phyloP scores from a whole-genome alignment of 306 rosid genomes.

The Lathyrus aphaca region DNA sequence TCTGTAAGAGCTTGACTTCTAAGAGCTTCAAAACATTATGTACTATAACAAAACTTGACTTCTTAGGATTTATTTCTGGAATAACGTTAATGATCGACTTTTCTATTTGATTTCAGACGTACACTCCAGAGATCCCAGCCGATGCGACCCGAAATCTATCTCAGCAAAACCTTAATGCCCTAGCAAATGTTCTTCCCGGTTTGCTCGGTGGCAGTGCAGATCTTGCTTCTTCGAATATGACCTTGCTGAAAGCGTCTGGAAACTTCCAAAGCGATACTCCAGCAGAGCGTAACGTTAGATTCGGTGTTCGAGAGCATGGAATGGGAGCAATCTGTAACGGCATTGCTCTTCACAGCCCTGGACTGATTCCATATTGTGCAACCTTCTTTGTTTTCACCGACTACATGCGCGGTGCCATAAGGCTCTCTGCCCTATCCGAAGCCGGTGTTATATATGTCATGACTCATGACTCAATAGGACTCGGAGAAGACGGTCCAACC shows the following conservation, averaged over 20 bases:
- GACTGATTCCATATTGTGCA: conserved; percentile 89
- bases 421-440: conserved; percentile 79
- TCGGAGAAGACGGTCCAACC: conserved; percentile 99
- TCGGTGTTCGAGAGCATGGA: conserved; percentile 95
- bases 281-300: conserved; percentile 87
- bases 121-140: conserved; percentile 91
- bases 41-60: too few relatives aligned
- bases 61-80: conserved; percentile 1
- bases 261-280: conserved; percentile 89
- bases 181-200: conserved; percentile 87
- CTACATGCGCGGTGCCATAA: conserved; percentile 98
- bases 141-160: conserved; percentile 95
- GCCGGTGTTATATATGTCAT: conserved; percentile 85
- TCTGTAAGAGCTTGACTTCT: neutral
- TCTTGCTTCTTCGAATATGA: conserved; percentile 99
- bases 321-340: conserved; percentile 99
- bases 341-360: conserved; percentile 94
- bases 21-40: too few relatives aligned
- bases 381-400: conserved; percentile 98
- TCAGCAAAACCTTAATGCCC: conserved; percentile 91
- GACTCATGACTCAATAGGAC: conserved; percentile 99
- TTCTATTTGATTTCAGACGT: conserved; percentile 53
- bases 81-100: neutral
- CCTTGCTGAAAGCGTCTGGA: conserved; percentile 81
- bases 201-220: conserved; percentile 99